These are phyloP conservation scores for Arachnomyces sp. DNA, from an alignment of 2,329 filamentous ascomycete genomes.

Conservation along the genomic window DNA sequence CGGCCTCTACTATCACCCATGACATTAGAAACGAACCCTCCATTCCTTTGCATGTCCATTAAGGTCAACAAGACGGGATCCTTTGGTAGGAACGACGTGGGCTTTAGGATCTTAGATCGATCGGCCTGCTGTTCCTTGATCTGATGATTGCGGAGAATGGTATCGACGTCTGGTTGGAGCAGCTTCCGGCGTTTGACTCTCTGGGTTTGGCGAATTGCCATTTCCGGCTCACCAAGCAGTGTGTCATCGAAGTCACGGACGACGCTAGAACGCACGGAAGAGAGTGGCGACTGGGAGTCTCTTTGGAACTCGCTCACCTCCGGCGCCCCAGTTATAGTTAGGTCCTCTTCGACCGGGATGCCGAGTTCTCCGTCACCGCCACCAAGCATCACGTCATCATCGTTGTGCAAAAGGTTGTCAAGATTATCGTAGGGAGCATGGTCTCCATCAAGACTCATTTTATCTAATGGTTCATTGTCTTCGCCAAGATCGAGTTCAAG, in stretches of 20 bases:
- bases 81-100: slow-evolving; percentile 73
- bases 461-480: slow-evolving; percentile 37
- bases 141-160: slow-evolving; percentile 65
- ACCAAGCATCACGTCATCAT: slow-evolving; percentile 47
- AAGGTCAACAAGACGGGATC: slow-evolving; percentile 81
- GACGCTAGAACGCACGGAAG: slow-evolving; percentile 44
- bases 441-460: slow-evolving; percentile 28
- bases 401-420: slow-evolving; percentile 47
- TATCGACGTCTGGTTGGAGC: slow-evolving; percentile 72
- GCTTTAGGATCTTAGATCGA: slow-evolving; percentile 76
- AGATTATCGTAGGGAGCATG: slow-evolving; percentile 45
- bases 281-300: slow-evolving; percentile 47
- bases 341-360: slow-evolving; percentile 53
- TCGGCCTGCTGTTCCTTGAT: slow-evolving; percentile 84
- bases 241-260: slow-evolving; percentile 56
- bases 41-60: slow-evolving; percentile 85
- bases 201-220: slow-evolving; percentile 57
- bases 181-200: slow-evolving; percentile 74
- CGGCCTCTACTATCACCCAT: slow-evolving; percentile 71
- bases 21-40: slow-evolving; percentile 80
- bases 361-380: slow-evolving; percentile 47
- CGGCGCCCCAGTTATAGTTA: slow-evolving; percentile 21
- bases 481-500: slow-evolving; percentile 46
- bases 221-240: slow-evolving; percentile 47
- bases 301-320: slow-evolving; percentile 28